Base-by-base conservation (phyloP, 257 asterid genomes). In the Primulina eburnea region DNA sequence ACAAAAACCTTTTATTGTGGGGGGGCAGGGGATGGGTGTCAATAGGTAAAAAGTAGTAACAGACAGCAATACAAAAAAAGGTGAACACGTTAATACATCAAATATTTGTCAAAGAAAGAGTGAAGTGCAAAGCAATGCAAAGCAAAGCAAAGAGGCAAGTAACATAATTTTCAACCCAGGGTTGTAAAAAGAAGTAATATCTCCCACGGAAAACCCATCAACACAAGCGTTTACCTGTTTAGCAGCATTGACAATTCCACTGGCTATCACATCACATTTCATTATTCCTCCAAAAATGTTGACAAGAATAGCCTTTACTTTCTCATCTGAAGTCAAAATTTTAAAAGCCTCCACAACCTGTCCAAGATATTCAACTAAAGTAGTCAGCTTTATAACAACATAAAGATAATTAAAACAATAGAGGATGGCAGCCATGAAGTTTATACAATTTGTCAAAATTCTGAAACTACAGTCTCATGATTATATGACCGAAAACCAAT, bases 261-360 rank as follows among this genome's bases (percentile, higher is more conserved):
- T 86, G 73, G 99, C 97, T 72, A 94, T 94, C 11, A 94, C 90
- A 71, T 94, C 99, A 50, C 99, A 94, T 84, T 94, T 91, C 99
- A 94, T 94, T 59, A 94, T 94, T 79, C 99, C 99, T 75, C 99
- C 99, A 77, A 94, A 94, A 67, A 94, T 91, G 88, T 94, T 91
- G 78, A 94, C 99, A 69, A 94, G 84, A 71, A 94, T 94, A 69
- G 93, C 99, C 81, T 91, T 94, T 78, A 94, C 99, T 82, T 91
- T 94, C 57, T 94, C 95, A 75, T 94, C 99, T 40, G 99, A 86
- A 26, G 99, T 94, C 81, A 94, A 80, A 74, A 94, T 94, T 79
- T 91, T 94, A 71, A 94, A 94, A 71, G 97, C 99, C 84, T 94
- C 99, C 81, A 94, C 97, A 71, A 94, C 99, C 99, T 94, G 83